phyloP scores from a whole-genome alignment of 2,329 filamentous ascomycete species.

The Aureobasidium leucospermi region DNA sequence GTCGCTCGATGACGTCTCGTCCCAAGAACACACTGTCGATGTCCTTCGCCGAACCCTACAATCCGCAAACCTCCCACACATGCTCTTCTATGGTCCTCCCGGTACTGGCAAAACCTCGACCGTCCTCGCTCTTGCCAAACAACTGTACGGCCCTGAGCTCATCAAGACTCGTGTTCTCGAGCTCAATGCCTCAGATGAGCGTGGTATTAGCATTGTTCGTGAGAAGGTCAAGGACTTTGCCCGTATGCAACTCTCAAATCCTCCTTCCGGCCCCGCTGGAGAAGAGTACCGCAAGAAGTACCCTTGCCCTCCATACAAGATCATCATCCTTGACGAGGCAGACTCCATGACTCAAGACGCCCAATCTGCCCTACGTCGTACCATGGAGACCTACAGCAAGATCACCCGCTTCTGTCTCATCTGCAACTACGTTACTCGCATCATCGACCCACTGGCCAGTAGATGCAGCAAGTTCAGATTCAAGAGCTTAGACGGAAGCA shows the following conservation, averaged over 20 bases:
- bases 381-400: slow-evolving; percentile 96
- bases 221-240: slow-evolving; percentile 99
- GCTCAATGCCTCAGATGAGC: slow-evolving; percentile 97
- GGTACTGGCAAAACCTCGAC: slow-evolving; percentile 98
- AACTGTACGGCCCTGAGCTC: slow-evolving; percentile 92
- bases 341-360: slow-evolving; percentile 99
- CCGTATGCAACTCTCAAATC: slow-evolving; percentile 83
- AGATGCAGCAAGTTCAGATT: slow-evolving; percentile 96
- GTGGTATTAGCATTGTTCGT: slow-evolving; percentile 91
- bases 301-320: slow-evolving; percentile 96
- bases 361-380: slow-evolving; percentile 82
- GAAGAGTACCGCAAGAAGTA: slow-evolving; percentile 56
- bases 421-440: slow-evolving; percentile 97
- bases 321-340: slow-evolving; percentile 95
- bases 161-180: slow-evolving; percentile 93
- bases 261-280: slow-evolving; percentile 57
- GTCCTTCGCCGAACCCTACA: slow-evolving; percentile 88
- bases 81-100: slow-evolving; percentile 98
- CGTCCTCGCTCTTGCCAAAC: slow-evolving; percentile 91
- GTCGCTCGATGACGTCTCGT: slow-evolving; percentile 86
- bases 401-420: slow-evolving; percentile 97
- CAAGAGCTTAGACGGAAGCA: slow-evolving; percentile 85
- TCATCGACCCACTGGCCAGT: slow-evolving; percentile 91
- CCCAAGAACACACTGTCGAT: slow-evolving; percentile 93
- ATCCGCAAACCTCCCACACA: slow-evolving; percentile 95